These are phyloP conservation scores for Ramaria rubella DNA, from an alignment of 768 basidiomycete genomes.

Conservation along the genomic window DNA sequence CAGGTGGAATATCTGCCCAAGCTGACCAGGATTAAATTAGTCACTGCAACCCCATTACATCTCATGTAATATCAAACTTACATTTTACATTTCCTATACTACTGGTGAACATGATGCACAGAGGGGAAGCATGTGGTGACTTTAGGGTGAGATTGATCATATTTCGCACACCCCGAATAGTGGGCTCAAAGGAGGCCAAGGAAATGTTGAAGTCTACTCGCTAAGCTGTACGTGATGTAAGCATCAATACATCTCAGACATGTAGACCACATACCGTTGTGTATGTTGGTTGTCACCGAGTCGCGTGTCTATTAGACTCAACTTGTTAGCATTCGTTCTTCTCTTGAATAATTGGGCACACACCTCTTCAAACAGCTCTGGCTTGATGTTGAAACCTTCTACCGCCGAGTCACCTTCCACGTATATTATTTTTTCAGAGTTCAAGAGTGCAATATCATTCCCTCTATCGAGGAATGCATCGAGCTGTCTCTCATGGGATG, in stretches of 20 bases:
- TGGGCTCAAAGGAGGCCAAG: slow-evolving; percentile 27
- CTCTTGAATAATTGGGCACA: not conserved
- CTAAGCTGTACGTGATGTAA: slow-evolving; percentile 25
- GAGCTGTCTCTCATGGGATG: slow-evolving; percentile 14
- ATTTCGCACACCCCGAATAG: slow-evolving; percentile 22
- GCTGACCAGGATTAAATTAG: slow-evolving; percentile 5
- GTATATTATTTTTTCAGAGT: slow-evolving; percentile 16
- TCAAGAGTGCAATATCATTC: slow-evolving; percentile 13
- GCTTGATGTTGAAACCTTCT: slow-evolving; percentile 1
- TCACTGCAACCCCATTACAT: not conserved
- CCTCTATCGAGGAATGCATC: slow-evolving; percentile 16
- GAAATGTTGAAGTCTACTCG: slow-evolving; percentile 30
- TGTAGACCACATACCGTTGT: slow-evolving; percentile 4
- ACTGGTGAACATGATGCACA: slow-evolving; percentile 30
- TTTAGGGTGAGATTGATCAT: slow-evolving; percentile 31
- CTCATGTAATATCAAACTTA: slow-evolving; percentile 14
- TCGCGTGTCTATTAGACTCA: slow-evolving; percentile 2
- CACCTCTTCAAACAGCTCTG: slow-evolving; percentile 10
- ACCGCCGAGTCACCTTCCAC: slow-evolving; percentile 17
- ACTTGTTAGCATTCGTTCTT: not conserved
- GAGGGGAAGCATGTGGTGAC: slow-evolving; percentile 19
- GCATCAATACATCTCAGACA: not conserved
- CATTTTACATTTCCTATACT: slow-evolving; percentile 26
- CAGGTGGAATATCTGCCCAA: not conserved
- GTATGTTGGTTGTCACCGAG: slow-evolving; percentile 9